These are phyloP conservation scores for Kurtzmaniella quercitrusa DNA, from an alignment of 1,139 yeast genomes.

Conservation along the genomic window DNA sequence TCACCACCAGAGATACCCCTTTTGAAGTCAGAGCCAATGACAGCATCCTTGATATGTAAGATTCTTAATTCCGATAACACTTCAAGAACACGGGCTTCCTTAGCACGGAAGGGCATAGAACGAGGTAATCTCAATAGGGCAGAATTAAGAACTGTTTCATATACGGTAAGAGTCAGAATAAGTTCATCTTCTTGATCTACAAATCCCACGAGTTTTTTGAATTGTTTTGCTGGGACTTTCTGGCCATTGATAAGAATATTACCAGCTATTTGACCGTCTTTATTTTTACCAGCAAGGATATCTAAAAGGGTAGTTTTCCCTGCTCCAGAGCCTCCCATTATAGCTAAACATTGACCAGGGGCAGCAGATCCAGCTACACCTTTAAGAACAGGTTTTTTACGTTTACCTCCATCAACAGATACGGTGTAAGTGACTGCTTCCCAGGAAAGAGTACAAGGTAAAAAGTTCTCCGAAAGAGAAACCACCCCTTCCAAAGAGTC, in stretches of 20 bases:
- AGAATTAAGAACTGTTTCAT: slow-evolving; percentile 89
- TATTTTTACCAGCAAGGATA: slow-evolving; percentile 82
- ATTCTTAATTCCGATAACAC: slow-evolving; percentile 85
- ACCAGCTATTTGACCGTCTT: slow-evolving; percentile 68
- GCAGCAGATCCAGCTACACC: slow-evolving; percentile 69
- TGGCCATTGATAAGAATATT: slow-evolving; percentile 72
- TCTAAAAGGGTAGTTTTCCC: slow-evolving; percentile 93
- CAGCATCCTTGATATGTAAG: slow-evolving; percentile 72
- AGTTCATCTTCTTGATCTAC: slow-evolving; percentile 96
- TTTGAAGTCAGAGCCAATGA: slow-evolving; percentile 84
- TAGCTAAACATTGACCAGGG: slow-evolving; percentile 89
- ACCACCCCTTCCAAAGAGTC: slow-evolving; percentile 1
- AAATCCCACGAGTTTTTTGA: slow-evolving; percentile 76
- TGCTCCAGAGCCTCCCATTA: slow-evolving; percentile 98
- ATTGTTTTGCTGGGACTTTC: slow-evolving; percentile 33
- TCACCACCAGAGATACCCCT: slow-evolving; percentile 97
- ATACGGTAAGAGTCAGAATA: slow-evolving; percentile 89
- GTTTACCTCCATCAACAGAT: slow-evolving; percentile 28
- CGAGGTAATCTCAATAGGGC: slow-evolving; percentile 85
- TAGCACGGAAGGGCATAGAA: slow-evolving; percentile 66
- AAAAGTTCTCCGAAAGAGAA: slow-evolving; percentile 50
- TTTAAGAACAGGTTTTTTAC: slow-evolving; percentile 42
- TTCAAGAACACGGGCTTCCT: slow-evolving; percentile 76
- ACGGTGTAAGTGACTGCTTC: slow-evolving; percentile 65
- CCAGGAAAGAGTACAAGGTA: slow-evolving; percentile 77